These are phyloP conservation scores for Acer yangbiense DNA, from an alignment of 345 rosid genomes.

Conservation along the genomic window DNA sequence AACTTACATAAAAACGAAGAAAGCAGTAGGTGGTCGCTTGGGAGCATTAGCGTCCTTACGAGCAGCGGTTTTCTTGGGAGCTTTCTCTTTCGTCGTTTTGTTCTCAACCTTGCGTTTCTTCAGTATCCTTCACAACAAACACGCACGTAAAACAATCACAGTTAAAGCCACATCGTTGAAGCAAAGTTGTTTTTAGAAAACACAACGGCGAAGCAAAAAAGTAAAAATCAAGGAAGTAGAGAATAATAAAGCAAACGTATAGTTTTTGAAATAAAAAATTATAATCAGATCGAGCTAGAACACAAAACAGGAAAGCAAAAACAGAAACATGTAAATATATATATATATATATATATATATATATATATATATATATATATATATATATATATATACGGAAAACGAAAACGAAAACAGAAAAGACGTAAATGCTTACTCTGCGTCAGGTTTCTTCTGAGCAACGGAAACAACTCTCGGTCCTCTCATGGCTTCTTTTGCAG, in stretches of 20 bases:
- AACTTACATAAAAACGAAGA: slow-evolving; percentile 34
- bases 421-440: slow-evolving; percentile 19
- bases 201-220: neutral
- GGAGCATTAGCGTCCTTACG: slow-evolving; percentile 34
- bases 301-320: neutral
- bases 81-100: slow-evolving; percentile 12
- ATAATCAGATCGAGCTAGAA: neutral
- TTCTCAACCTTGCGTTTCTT: slow-evolving; percentile 23
- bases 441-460: slow-evolving; percentile 32
- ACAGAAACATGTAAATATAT: neutral
- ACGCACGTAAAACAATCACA: neutral
- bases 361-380: too few relatives aligned
- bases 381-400: neutral
- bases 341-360: too few relatives aligned
- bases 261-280: neutral
- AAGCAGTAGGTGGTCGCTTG: slow-evolving; percentile 34
- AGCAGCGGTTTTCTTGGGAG: slow-evolving; percentile 24
- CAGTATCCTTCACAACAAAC: slow-evolving; percentile 19
- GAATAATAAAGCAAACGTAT: neutral
- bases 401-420: neutral
- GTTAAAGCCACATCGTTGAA: neutral
- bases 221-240: neutral
- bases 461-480: slow-evolving; percentile 29
- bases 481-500: slow-evolving; percentile 28
- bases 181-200: neutral